These are phyloP conservation scores for Xylaria sp. DNA, from an alignment of 2,329 filamentous ascomycete genomes.

Conservation along the genomic window DNA sequence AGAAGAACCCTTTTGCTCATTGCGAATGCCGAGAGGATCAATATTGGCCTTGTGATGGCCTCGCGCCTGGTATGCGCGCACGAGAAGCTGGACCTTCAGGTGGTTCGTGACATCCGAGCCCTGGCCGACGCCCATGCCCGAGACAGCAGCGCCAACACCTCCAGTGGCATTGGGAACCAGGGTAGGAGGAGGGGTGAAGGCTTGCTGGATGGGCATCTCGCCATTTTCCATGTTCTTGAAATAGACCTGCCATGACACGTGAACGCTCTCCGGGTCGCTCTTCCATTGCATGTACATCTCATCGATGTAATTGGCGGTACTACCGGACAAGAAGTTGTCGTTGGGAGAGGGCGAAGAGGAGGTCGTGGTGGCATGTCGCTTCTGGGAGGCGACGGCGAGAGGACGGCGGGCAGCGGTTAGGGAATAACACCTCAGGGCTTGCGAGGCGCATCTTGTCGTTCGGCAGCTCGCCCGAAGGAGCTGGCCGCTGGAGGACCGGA, in stretches of 20 bases:
- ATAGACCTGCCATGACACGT: constrained; percentile 98
- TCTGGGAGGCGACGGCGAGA: constrained; percentile 53
- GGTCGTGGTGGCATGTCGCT: constrained; percentile 58
- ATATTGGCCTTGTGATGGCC: constrained; percentile 99
- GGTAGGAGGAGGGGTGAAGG: constrained; percentile 93
- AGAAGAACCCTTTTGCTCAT: constrained; percentile 79
- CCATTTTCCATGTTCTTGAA: constrained; percentile 99
- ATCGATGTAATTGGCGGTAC: constrained; percentile 98
- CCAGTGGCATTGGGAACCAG: constrained; percentile 82
- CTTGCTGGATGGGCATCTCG: constrained; percentile 96
- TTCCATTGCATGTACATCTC: constrained; percentile 99
- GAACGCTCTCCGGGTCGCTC: constrained; percentile 87
- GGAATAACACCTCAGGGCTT: constrained; percentile 46
- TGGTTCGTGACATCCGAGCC: constrained; percentile 91
- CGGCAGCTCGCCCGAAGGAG: constrained; percentile 60
- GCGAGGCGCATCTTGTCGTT: constrained; percentile 41
- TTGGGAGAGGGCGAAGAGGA: constrained; percentile 72
- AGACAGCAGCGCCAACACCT: constrained; percentile 73
- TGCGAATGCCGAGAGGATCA: constrained; percentile 91
- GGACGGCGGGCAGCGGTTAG: constrained; percentile 52
- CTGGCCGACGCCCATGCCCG: constrained; percentile 65
- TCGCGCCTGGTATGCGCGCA: constrained; percentile 95
- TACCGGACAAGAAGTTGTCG: constrained; percentile 95
- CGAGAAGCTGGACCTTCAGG: constrained; percentile 95
- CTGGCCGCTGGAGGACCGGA: constrained; percentile 67